These are phyloP conservation scores for Dillenia suffruticosa DNA, from an alignment of 164 flowering plant genomes.

Conservation along the genomic window DNA sequence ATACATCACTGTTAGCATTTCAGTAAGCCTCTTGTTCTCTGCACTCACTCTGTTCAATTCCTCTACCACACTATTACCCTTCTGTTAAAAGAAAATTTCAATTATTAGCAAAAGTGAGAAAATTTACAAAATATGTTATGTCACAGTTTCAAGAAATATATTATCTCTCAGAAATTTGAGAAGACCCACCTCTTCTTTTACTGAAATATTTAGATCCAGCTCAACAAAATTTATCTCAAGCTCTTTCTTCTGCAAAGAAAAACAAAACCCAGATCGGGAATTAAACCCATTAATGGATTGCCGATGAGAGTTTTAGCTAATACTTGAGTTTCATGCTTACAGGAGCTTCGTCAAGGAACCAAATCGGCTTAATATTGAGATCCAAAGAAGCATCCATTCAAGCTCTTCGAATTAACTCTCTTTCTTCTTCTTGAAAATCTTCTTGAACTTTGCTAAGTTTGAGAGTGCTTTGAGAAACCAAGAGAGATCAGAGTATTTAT, in stretches of 20 bases:
- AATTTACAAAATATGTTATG: too few relatives aligned
- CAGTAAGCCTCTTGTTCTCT: constrained; percentile 59
- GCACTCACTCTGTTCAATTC: constrained; percentile 45
- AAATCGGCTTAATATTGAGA: constrained; percentile 17
- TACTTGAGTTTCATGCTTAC: constrained; percentile 8
- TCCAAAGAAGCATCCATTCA: constrained; percentile 16
- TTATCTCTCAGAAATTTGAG: too few relatives aligned
- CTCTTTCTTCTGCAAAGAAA: constrained; percentile 9
- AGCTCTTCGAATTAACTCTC: too few relatives aligned
- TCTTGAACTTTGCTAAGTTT: too few relatives aligned
- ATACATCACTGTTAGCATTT: constrained; percentile 45
- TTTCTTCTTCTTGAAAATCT: too few relatives aligned
- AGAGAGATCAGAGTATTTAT: too few relatives aligned
- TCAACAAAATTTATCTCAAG: constrained; percentile 15
- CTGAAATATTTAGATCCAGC: constrained; percentile 19
- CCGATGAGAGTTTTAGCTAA: too few relatives aligned
- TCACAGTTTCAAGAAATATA: too few relatives aligned
- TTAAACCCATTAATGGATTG: too few relatives aligned
- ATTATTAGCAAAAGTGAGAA: not conserved
- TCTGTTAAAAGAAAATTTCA: constrained; percentile 10
- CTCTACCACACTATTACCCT: constrained; percentile 29
- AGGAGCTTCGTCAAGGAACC: constrained; percentile 19
- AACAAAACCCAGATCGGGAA: too few relatives aligned
- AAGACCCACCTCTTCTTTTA: constrained; percentile 33
- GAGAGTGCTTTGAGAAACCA: too few relatives aligned